Base-by-base conservation (phyloP, 768 basidiomycete genomes). In the Symmetrospora coprosmae region DNA sequence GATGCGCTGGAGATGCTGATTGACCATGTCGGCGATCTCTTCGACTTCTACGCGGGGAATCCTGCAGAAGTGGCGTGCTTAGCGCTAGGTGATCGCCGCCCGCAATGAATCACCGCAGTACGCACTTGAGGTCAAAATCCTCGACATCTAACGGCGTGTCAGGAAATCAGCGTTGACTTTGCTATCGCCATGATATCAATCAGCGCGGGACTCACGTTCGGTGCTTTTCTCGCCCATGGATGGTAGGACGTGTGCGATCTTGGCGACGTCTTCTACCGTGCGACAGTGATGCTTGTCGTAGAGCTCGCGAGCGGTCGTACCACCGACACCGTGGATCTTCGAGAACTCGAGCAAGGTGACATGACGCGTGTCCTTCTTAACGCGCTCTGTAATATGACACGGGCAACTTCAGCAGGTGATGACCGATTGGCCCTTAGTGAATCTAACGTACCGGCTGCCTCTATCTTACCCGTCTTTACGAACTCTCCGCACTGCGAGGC, bases 31-130 rank as follows among this genome's bases (percentile, higher is more conserved):
- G n/a, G 80, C 78, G 60, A 92, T 88, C 66, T 83, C 80, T 60
- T 87, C 82, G 0, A 86, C 85, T 70, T 94, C 87, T 0, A 72
- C 74, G 6, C 87, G 75, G 0, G 85, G 76, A 34, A 92, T 89
- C 68, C 81, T 83, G 59, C n/a, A 6, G 34, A n/a, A 2, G 37
- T 25, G 40, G 37, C 38, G 49, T n/a, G 11, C 2, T 16, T 11
- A 28, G 16, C 11, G 25, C 27, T 30, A n/a, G 27, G 11, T 11
- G 31, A 35, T 35, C 21, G 13, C 9, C 23, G 9, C 27, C 11
- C n/a, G 9, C 37, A 46, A 34, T 16, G 9, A 16, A 17, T 40
- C 14, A 11, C 41, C 8, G 31, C 25, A 52, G 21, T 8, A 65
- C 71, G 60, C 53, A 71, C 71, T 68, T 69, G 25, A 52, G 23